Conservation (phyloP, 2,329 filamentous ascomycete genomes). For the Fusarium sp. region DNA sequence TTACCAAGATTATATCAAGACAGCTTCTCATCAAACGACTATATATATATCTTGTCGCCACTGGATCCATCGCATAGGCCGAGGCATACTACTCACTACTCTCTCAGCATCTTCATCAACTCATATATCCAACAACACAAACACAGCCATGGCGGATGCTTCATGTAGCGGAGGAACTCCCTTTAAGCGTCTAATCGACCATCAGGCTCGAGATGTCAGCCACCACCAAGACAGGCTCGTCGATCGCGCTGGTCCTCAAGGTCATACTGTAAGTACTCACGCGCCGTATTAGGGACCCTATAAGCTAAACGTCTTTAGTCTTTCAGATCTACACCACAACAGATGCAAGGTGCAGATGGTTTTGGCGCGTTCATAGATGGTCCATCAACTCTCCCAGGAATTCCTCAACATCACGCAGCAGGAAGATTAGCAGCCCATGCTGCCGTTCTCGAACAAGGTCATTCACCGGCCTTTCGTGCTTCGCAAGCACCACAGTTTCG, state of each 20-base stretch:
- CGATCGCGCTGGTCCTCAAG: slow-evolving; percentile 46
- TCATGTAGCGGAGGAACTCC: slow-evolving; percentile 58
- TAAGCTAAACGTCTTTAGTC: slow-evolving; percentile 40
- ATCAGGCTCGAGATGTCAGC: slow-evolving; percentile 57
- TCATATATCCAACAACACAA: neutral
- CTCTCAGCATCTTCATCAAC: slow-evolving; percentile 6
- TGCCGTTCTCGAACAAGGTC: slow-evolving; percentile 48
- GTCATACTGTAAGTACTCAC: slow-evolving; percentile 48
- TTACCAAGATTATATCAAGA: too few relatives aligned
- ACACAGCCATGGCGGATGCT: slow-evolving; percentile 54
- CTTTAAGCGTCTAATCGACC: slow-evolving; percentile 58
- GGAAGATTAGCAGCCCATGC: slow-evolving; percentile 53
- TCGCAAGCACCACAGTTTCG: slow-evolving; percentile 42
- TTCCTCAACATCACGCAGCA: slow-evolving; percentile 52
- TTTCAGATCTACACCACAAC: slow-evolving; percentile 51
- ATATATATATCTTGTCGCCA: neutral
- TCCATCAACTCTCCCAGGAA: slow-evolving; percentile 44
- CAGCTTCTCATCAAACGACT: neutral
- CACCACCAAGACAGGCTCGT: slow-evolving; percentile 57
- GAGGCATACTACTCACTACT: slow-evolving; percentile 29
- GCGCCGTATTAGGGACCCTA: neutral
- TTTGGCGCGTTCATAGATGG: slow-evolving; percentile 55
- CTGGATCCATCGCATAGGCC: slow-evolving; percentile 25
- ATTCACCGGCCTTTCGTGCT: slow-evolving; percentile 41
- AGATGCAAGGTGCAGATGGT: slow-evolving; percentile 47